Evolutionary conservation across 352 stramenopile species (phyloP).

Genomic region (Globisporangium spiculum): DNA sequence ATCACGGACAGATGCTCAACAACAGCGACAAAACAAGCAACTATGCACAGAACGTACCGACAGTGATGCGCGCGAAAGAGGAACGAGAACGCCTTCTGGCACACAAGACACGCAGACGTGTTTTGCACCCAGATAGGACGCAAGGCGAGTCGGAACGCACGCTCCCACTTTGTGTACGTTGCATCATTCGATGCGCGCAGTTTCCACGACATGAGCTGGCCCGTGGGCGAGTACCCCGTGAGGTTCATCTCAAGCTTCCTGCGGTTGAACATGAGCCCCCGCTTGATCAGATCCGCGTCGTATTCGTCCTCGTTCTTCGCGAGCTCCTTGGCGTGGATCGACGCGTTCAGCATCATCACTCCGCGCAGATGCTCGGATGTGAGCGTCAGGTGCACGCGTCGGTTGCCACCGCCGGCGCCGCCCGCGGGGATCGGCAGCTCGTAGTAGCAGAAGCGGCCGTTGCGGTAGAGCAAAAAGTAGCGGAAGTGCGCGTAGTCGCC

Average conservation of each 20-base stretch:
- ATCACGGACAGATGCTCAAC: neutral
- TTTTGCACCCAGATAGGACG: conserved; percentile 82
- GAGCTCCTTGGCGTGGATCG: conserved; percentile 63
- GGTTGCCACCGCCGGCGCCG: conserved; percentile 18
- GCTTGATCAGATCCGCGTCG: conserved; percentile 59
- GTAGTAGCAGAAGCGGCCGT: conserved; percentile 86
- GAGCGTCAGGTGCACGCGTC: conserved; percentile 67
- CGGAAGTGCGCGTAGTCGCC: conserved; percentile 86
- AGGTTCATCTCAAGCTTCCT: conserved; percentile 84
- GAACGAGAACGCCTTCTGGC: conserved; percentile 67
- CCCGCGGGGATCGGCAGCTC: conserved; percentile 64
- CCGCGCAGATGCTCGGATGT: conserved; percentile 74
- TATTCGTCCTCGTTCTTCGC: conserved; percentile 71
- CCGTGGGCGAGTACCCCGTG: conserved; percentile 72
- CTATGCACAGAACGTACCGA: conserved; percentile 28
- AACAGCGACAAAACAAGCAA: neutral
- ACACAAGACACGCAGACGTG: conserved; percentile 69
- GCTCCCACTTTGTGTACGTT: conserved; percentile 79
- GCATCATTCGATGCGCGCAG: conserved; percentile 67
- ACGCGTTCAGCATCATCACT: conserved; percentile 84
- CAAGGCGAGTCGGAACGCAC: conserved; percentile 70
- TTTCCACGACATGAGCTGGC: conserved; percentile 78
- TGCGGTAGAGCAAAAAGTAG: conserved; percentile 83
- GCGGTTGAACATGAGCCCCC: conserved; percentile 75
- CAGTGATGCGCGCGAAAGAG: conserved; percentile 82